Evolutionary conservation across 345 rosid species (phyloP).

Genomic region (Citrus sinensis): DVS_A1.0 CM039166.1:12186501-12187000

Average conservation of each 20-base stretch:
- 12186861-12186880: neutral
- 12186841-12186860: neutral
- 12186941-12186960: neutral
- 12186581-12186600: neutral
- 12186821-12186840: neutral
- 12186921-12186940: neutral
- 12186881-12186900: neutral
- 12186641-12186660: neutral
- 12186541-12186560: neutral
- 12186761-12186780: neutral
- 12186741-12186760: neutral
- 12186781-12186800: neutral
- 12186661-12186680: neutral
- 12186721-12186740: neutral
- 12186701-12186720: neutral
- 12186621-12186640: neutral
- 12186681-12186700: neutral
- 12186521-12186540: neutral
- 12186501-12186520: neutral
- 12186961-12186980: neutral
- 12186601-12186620: neutral
- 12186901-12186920: neutral
- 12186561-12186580: neutral
- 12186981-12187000: neutral
- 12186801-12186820: neutral